Evolutionary conservation across 2,329 filamentous ascomycete genomes (phyloP).

Genomic region (Geosmithia flava): DNA sequence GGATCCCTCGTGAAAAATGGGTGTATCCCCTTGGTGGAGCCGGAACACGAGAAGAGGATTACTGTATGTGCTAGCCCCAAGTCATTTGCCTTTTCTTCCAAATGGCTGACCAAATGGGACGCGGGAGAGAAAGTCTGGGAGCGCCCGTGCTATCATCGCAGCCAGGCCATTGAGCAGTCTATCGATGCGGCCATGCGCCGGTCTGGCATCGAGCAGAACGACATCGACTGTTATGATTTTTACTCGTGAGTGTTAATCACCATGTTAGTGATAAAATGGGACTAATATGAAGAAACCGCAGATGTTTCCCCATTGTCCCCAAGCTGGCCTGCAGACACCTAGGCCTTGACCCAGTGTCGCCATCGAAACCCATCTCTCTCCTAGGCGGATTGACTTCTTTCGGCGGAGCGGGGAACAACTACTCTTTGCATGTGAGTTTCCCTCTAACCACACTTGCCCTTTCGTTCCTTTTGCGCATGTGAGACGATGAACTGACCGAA

Average conservation of each 20-base stretch:
- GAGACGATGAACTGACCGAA: background rate
- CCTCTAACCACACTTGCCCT: too few relatives aligned
- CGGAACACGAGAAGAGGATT: slow-evolving; percentile 41
- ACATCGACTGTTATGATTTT: slow-evolving; percentile 51
- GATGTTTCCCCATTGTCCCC: slow-evolving; percentile 58
- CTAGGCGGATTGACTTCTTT: slow-evolving; percentile 57
- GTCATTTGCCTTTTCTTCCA: background rate
- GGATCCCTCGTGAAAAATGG: slow-evolving; percentile 43
- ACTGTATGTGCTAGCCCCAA: slow-evolving; percentile 25
- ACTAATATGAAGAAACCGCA: slow-evolving; percentile 9
- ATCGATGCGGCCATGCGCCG: slow-evolving; percentile 38
- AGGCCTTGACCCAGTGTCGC: slow-evolving; percentile 30
- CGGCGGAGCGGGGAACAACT: slow-evolving; percentile 60
- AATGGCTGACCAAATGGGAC: background rate
- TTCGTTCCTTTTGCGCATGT: background rate
- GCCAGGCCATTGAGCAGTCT: slow-evolving; percentile 43
- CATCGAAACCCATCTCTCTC: slow-evolving; percentile 42
- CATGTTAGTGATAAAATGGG: background rate
- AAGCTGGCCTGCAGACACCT: slow-evolving; percentile 53
- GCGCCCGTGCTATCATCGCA: slow-evolving; percentile 43
- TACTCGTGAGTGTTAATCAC: slow-evolving; percentile 37
- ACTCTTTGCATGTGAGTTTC: slow-evolving; percentile 49
- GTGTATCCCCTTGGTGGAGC: slow-evolving; percentile 53
- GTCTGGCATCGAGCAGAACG: slow-evolving; percentile 30
- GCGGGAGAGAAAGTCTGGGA: slow-evolving; percentile 39